Percentiles rank a stretch among this genome's conserved stretches.
phyloP scores from a whole-genome alignment of 1,284 basidiomycete species.

The Microbotryum scabiosae region DNA sequence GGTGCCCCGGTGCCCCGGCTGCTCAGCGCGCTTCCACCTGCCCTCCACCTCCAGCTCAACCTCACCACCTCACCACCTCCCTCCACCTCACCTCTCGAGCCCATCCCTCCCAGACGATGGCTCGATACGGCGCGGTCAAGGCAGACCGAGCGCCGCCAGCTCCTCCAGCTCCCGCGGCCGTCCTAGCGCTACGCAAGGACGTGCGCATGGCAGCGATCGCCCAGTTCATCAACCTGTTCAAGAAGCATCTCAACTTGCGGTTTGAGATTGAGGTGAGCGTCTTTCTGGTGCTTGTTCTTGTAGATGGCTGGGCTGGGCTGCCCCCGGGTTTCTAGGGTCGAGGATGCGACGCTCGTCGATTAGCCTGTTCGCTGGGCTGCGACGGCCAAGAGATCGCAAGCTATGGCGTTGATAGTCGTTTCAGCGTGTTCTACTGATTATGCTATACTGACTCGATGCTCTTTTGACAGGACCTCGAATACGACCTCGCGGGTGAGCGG shows the following conservation, averaged over 20 bases:
- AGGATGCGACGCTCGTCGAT: not conserved
- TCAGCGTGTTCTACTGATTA: not conserved
- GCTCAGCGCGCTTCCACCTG: too few relatives aligned
- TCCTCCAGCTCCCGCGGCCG: not conserved
- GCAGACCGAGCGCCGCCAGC: too few relatives aligned
- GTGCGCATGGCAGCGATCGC: slow-evolving; percentile 1
- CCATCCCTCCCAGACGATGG: too few relatives aligned
- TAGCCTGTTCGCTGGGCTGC: not conserved
- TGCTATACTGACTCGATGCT: not conserved
- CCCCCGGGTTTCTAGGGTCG: too few relatives aligned
- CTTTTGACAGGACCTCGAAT: not conserved
- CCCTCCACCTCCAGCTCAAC: too few relatives aligned
- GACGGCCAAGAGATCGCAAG: too few relatives aligned
- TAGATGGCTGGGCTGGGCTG: not conserved
- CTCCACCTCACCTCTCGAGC: too few relatives aligned
- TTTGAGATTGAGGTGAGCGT: slow-evolving; percentile 9
- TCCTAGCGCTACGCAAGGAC: not conserved
- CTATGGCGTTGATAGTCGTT: not conserved
- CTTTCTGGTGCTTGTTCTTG: not conserved
- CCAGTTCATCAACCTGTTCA: slow-evolving; percentile 14
- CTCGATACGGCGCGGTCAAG: too few relatives aligned
- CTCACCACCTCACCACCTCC: too few relatives aligned
- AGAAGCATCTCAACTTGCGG: slow-evolving; percentile 3
- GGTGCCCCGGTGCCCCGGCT: too few relatives aligned
- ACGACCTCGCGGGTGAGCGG: not conserved